phyloP scores from a whole-genome alignment of 495 filamentous ascomycete species.

The Hypoxylon intermedium region DNA sequence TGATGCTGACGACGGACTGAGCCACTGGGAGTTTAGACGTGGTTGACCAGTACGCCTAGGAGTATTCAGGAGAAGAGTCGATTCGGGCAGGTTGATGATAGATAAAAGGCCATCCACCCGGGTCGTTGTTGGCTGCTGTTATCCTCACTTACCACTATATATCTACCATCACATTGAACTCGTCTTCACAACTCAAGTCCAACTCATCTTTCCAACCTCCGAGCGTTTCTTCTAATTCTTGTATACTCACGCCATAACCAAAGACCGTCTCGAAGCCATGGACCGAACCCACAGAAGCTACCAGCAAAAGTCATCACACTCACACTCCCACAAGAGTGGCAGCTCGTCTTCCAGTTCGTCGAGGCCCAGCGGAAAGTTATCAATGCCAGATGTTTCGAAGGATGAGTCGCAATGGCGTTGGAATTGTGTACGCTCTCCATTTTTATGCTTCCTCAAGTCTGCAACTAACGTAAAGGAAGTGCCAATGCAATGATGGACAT shows the following conservation, averaged over 20 bases:
- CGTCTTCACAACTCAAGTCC: too few relatives aligned
- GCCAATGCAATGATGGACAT: not conserved
- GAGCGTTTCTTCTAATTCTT: too few relatives aligned
- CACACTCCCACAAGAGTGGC: not conserved
- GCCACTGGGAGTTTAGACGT: slow-evolving; percentile 8
- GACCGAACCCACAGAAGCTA: not conserved
- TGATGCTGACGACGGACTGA: slow-evolving; percentile 27
- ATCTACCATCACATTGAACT: too few relatives aligned
- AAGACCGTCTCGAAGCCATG: not conserved
- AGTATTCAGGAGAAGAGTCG: not conserved
- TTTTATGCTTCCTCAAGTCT: not conserved
- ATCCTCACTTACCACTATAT: not conserved
- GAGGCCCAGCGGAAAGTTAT: not conserved
- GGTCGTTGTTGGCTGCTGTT: not conserved
- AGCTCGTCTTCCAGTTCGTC: not conserved
- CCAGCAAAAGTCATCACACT: not conserved
- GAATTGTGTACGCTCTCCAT: slow-evolving; percentile 25
- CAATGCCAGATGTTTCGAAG: not conserved
- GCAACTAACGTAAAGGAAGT: slow-evolving; percentile 21
- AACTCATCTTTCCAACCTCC: too few relatives aligned
- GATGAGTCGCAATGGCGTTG: not conserved
- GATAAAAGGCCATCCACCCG: not conserved
- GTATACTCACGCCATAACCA: not conserved
- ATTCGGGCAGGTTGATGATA: not conserved
- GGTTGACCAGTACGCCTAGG: slow-evolving; percentile 5